Base-by-base conservation (phyloP, 2,329 filamentous ascomycete species). In the Alternaria arborescens region DNA sequence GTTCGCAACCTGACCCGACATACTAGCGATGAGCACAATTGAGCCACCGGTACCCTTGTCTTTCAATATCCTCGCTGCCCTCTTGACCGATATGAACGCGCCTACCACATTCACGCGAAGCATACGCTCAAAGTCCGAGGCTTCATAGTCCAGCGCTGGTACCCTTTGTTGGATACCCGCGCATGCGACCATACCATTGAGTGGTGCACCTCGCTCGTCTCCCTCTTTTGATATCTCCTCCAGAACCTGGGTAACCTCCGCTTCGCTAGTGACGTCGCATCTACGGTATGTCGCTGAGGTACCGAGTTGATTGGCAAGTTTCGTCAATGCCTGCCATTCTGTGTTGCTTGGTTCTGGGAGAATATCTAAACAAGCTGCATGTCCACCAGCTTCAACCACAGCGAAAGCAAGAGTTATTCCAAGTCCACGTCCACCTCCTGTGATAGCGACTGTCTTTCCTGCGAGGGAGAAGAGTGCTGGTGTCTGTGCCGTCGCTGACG, bases 21-120 rank as follows among this genome's bases (percentile, higher is more conserved):
- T 65, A 26, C 54, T 59, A 5, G 62, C 62, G 24, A 91, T 89
- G 71, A 91, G 78, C 14, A 87, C 86, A 61, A 91, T 86, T 72
- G 87, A 90, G 0, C 89, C 88, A 6, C 82, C 80, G 26, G 80
- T 75, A 8, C 79, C 77, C 28, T 86, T 82, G 52, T 84, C 83
- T 22, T 88, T 81, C 85, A 91, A 88, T 76, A 76, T 71, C 10
- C 67, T 67, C 1, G 76, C 75, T 14, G 69, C 72, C 26, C 70
- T 67, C 64, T 77, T 77, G 3, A 75, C 76, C 5, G 74, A 69
- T 41, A 78, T 71, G 36, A 79, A 79, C 0, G 75, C 75, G n/a
- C 77, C 77, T 14, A 74, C 73, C 1, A 79, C 77, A 8, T 78
- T 78, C 12, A 79, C 72, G 53, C 76, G 70, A 52, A 79, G 52